Conservation (phyloP, 2,329 filamentous ascomycete genomes). For the Calonectria henricotiae region DNA sequence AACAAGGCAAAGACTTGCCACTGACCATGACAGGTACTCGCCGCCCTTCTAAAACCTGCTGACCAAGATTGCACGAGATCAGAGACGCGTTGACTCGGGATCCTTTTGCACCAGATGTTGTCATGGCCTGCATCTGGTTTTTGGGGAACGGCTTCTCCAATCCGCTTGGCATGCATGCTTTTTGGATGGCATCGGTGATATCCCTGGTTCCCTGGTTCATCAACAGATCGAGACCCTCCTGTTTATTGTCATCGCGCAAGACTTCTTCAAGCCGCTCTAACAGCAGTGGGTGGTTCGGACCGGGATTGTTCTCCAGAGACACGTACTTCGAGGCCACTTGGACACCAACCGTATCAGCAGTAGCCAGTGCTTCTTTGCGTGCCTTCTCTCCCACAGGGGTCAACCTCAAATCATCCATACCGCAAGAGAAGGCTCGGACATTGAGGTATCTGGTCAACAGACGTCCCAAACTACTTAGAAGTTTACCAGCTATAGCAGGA, state of each 20-base stretch:
- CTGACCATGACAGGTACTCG: slow-evolving; percentile 98
- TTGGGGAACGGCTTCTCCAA: slow-evolving; percentile 94
- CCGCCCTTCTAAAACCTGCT: slow-evolving; percentile 95
- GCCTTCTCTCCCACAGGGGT: slow-evolving; percentile 84
- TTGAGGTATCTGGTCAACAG: slow-evolving; percentile 91
- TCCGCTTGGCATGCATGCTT: slow-evolving; percentile 83
- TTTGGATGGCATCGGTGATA: slow-evolving; percentile 86
- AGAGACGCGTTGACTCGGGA: slow-evolving; percentile 94
- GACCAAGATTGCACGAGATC: slow-evolving; percentile 97
- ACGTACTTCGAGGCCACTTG: slow-evolving; percentile 91
- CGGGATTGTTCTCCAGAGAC: slow-evolving; percentile 78
- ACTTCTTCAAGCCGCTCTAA: slow-evolving; percentile 88
- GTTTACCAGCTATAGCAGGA: slow-evolving; percentile 86
- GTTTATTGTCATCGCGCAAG: slow-evolving; percentile 90
- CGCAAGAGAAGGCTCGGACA: slow-evolving; percentile 96
- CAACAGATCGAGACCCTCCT: slow-evolving; percentile 89
- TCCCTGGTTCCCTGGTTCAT: slow-evolving; percentile 80
- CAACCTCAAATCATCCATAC: slow-evolving; percentile 94
- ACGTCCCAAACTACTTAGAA: slow-evolving; percentile 91
- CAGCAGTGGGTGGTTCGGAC: slow-evolving; percentile 80
- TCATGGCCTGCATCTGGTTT: slow-evolving; percentile 99
- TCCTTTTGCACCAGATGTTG: slow-evolving; percentile 95
- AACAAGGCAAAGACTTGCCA: slow-evolving; percentile 95
- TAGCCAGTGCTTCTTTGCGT: slow-evolving; percentile 78
- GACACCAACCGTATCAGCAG: slow-evolving; percentile 80